Evolutionary conservation across 2,329 filamentous ascomycete genomes (phyloP).

Genomic region (Trichophyton equinum): DNA sequence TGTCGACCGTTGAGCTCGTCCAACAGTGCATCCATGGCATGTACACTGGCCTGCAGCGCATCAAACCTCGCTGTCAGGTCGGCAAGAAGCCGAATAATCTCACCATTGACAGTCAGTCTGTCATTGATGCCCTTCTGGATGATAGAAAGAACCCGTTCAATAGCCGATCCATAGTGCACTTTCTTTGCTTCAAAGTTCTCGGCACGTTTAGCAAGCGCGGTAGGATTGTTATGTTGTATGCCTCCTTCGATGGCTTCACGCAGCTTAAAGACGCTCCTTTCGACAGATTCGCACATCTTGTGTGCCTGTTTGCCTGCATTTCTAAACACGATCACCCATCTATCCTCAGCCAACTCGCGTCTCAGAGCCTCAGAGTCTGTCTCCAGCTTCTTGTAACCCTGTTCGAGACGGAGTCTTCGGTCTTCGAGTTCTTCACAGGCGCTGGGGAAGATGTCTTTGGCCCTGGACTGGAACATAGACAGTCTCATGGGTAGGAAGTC

Average conservation of each 20-base stretch:
- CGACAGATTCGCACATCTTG: constrained; percentile 94
- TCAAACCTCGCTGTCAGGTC: constrained; percentile 79
- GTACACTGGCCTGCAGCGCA: constrained; percentile 61
- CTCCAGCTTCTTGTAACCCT: constrained; percentile 77
- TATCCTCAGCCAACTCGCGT: constrained; percentile 84
- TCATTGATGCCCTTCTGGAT: constrained; percentile 94
- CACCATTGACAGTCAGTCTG: constrained; percentile 89
- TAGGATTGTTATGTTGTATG: constrained; percentile 58
- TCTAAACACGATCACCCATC: constrained; percentile 91
- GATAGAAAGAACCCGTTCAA: constrained; percentile 79
- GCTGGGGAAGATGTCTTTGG: constrained; percentile 68
- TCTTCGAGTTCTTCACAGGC: constrained; percentile 80
- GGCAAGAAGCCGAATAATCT: constrained; percentile 72
- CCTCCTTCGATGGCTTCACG: constrained; percentile 65
- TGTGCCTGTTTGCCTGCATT: constrained; percentile 83
- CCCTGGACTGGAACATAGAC: constrained; percentile 70
- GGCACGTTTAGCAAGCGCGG: constrained; percentile 64
- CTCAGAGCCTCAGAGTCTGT: constrained; percentile 79
- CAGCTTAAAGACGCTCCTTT: constrained; percentile 72
- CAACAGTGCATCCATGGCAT: constrained; percentile 59
- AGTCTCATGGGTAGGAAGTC: constrained; percentile 94
- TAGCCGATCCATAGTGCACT: constrained; percentile 82
- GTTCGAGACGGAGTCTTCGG: constrained; percentile 60
- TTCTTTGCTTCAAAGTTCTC: constrained; percentile 94
- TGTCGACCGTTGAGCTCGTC: constrained; percentile 66